Conservation (phyloP, 1,139 yeast species). For the Taphrina communis region DNA sequence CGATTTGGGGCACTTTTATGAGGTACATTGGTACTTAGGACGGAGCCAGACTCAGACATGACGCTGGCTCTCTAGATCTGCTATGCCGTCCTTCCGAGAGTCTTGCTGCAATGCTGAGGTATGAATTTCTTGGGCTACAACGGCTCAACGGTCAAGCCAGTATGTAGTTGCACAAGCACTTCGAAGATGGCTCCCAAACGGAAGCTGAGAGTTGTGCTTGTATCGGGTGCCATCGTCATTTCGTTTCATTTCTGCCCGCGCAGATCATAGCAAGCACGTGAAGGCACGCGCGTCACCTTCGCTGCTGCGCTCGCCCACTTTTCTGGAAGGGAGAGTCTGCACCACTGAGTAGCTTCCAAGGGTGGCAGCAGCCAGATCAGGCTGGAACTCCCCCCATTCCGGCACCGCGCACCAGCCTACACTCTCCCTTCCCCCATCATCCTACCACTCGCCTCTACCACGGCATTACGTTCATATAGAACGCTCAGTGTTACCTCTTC, state of each 20-base stretch:
- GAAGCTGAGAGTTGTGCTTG: not conserved
- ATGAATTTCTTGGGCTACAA: too few species aligned
- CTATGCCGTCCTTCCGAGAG: not conserved
- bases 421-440: not conserved
- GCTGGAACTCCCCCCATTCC: conserved; percentile 6
- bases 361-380: too few species aligned
- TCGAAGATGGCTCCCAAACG: not conserved
- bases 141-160: too few species aligned
- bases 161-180: too few species aligned
- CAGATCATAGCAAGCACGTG: conserved; percentile 11
- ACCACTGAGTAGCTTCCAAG: too few species aligned
- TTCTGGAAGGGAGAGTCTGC: too few species aligned
- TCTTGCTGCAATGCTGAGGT: not conserved
- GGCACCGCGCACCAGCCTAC: conserved; percentile 10
- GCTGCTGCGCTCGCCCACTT: not conserved
- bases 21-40: conserved; percentile 21
- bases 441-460: conserved; percentile 2
- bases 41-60: conserved; percentile 28
- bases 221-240: not conserved
- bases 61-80: not conserved
- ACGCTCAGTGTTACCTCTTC: too few species aligned
- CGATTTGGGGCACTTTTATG: conserved; percentile 19
- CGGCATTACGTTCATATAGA: not conserved
- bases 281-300: conserved; percentile 15
- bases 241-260: conserved; percentile 7